Base-by-base conservation (phyloP, 345 rosid genomes). In the Turnera subulata region DNA sequence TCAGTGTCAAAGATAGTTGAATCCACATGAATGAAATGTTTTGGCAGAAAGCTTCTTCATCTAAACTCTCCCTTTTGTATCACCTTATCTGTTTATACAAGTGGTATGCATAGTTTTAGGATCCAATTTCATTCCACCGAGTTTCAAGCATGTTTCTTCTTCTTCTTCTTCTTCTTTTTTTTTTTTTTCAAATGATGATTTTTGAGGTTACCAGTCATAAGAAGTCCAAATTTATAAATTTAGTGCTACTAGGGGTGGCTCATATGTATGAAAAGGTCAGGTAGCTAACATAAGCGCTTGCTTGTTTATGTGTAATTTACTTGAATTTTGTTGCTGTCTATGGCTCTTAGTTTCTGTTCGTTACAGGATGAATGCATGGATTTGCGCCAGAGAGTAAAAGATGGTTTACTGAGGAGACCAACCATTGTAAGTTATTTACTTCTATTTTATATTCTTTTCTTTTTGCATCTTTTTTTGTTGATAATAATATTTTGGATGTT, bases 331-430 rank as follows among this genome's bases (percentile, higher is more conserved):
- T 56, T 47, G n/a, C 14, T 24, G 8, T 39, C 47, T 59, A 46
- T 48, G 26, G 21, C 10, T 55, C 38, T 40, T 58, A 66, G 61
- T 59, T 40, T 75, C 24, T 66, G 51, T 17, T 46, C 47, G 62
- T 62, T 80, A 74, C 67, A 91, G 96, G 95, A 88, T 71, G 96
- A 88, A 68, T 91, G 96, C 45, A 79, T 73, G 58, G 98, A 88
- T 73, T 71, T 91, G 74, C 53, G 29, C 43, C 76, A 68, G 67
- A 81, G 88, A 61, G 61, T 88, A 20, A 78, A 71, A 53, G 73
- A 66, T 54, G 84, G 84, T 37, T 67, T 71, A 64, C 80, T 76
- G 39, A 80, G 80, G 75, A 83, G 75, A 72, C 86, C 74, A 47
- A 76, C 89, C 21, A 24, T 83, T 73, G 94, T 91, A 80, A 77